Evolutionary conservation across 805 yeast genomes (phyloP), one percentile per base, ranked within the genome.

Genomic region (Myxozyma udenii): DNA sequence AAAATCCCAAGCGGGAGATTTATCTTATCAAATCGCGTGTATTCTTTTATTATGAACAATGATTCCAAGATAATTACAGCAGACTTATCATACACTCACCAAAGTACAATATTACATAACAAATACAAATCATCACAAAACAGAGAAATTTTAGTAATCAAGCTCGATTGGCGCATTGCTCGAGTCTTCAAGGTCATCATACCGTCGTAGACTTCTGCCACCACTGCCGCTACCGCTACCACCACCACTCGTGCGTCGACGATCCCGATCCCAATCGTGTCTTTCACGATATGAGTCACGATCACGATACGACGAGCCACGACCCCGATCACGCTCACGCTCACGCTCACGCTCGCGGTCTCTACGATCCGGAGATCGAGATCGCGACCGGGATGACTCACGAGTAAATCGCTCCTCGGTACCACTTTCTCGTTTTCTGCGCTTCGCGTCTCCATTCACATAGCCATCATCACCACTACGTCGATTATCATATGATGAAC

Each of bases 191-290:
- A 53, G 50, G 30, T 55, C 60, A 25, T 30, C 40, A 44, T 55
- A 55, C 19, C 60, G 47, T 16, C 55, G 19, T 38, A 53, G 33
- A 38, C 46, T 36, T 14, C 60, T 46, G 3, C 58, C 58, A 14
- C 55, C 41, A 5, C 46, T 49, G 21, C 50, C 58, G 11, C 39
- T 18, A 16, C 25, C 44, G 12, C 12, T 12, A n/a, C 38, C 40
- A 36, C 28, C 54, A 11, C 51, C 26, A n/a, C 41, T n/a, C n/a
- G n/a, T n/a, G n/a, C n/a, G n/a, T n/a, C n/a, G n/a, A n/a, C n/a
- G n/a, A n/a, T n/a, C n/a, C n/a, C n/a, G n/a, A n/a, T n/a, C n/a
- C n/a, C n/a, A n/a, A n/a, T n/a, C n/a, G n/a, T n/a, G n/a, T n/a
- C n/a, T n/a, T n/a, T n/a, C n/a, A n/a, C n/a, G n/a, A n/a, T n/a